phyloP scores from a whole-genome alignment of 2,329 filamentous ascomycete genomes.

The Botryotinia globosa region DNA sequence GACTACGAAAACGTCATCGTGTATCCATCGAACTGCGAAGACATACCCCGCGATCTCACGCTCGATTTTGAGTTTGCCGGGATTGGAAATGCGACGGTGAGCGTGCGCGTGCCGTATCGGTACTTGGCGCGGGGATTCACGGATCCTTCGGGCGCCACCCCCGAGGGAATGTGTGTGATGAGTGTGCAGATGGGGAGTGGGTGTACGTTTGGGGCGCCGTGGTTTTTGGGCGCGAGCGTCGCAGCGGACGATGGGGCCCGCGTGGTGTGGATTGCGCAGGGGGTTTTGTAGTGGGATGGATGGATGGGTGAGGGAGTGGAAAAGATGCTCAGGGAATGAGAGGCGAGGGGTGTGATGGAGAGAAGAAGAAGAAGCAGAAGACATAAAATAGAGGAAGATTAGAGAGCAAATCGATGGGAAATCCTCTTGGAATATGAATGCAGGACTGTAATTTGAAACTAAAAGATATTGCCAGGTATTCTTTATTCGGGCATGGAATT shows the following conservation, averaged over 20 bases:
- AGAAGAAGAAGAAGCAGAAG: background rate
- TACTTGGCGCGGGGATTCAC: background rate
- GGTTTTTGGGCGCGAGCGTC: slow-evolving; percentile 2
- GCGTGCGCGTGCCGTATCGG: background rate
- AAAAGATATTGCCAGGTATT: background rate
- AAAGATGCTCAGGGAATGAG: background rate
- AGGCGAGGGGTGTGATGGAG: background rate
- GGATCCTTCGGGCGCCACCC: background rate
- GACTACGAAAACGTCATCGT: background rate
- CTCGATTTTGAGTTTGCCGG: background rate
- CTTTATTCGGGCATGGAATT: background rate
- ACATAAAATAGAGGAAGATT: background rate
- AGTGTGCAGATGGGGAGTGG: background rate
- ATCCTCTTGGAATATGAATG: too few relatives aligned
- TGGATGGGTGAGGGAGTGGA: too few relatives aligned
- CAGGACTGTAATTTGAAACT: background rate
- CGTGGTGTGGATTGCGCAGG: slow-evolving; percentile 13
- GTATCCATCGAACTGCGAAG: background rate
- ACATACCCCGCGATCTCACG: background rate
- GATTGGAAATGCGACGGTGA: background rate
- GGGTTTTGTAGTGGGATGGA: background rate
- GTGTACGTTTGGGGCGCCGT: slow-evolving; percentile 11
- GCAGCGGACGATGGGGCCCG: slow-evolving; percentile 3
- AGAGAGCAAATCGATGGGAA: background rate
- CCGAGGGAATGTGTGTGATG: background rate